These are phyloP conservation scores for Rhazya stricta DNA, from an alignment of 257 asterid species.

Conservation along the genomic window DNA sequence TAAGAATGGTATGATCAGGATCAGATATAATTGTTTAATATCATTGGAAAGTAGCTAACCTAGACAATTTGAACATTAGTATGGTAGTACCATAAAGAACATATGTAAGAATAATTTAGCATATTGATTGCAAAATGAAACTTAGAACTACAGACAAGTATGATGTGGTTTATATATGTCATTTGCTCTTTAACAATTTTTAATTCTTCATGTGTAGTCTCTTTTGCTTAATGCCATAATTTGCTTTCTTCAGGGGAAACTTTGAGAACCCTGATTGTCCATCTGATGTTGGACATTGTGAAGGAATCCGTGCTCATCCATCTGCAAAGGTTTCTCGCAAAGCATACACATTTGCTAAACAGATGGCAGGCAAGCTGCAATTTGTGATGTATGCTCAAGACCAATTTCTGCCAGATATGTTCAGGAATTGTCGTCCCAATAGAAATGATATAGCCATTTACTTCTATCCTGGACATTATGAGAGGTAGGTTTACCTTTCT, in stretches of 20 bases:
- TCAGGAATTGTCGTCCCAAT: not conserved
- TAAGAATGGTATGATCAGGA: not conserved
- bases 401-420: not conserved
- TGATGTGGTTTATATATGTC: not conserved
- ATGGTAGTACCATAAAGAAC: not conserved
- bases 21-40: not conserved
- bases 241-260: conserved; percentile 5
- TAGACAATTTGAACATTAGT: not conserved
- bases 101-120: not conserved
- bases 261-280: conserved; percentile 12
- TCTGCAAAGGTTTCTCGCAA: conserved; percentile 7
- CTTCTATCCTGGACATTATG: conserved; percentile 9
- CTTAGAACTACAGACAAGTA: not conserved
- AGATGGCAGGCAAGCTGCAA: not conserved
- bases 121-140: not conserved
- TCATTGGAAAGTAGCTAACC: not conserved
- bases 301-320: conserved; percentile 17
- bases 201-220: not conserved
- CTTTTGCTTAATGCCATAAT: not conserved
- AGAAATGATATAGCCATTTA: conserved; percentile 18
- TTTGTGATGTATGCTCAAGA: conserved; percentile 1
- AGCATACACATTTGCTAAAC: conserved; percentile 6
- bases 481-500: not conserved
- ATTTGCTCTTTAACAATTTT: not conserved
- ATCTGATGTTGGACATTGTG: not conserved